These are phyloP conservation scores for Brasenia schreberi DNA, from an alignment of 164 flowering plant species.

Conservation along the genomic window DNA sequence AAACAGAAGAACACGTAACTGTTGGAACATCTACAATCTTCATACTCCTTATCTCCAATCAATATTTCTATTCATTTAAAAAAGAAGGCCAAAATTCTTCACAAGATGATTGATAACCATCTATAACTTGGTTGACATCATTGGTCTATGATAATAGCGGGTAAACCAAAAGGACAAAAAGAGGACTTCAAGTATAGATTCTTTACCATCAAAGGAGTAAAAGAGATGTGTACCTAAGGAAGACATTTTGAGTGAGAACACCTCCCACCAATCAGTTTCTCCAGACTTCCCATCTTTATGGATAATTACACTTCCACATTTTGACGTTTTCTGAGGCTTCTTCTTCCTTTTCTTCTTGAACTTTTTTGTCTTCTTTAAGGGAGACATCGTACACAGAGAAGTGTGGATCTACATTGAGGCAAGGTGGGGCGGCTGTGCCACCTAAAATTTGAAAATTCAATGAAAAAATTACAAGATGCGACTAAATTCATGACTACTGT, in stretches of 20 bases:
- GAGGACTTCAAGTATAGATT: background rate
- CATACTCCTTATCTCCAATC: background rate
- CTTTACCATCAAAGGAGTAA: too few relatives aligned
- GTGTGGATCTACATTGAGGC: too few relatives aligned
- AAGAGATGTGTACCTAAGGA: background rate
- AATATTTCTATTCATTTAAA: too few relatives aligned
- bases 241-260: slow-evolving; percentile 20
- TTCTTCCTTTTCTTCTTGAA: slow-evolving; percentile 14
- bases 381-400: slow-evolving; percentile 31
- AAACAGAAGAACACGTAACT: too few relatives aligned
- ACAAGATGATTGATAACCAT: background rate
- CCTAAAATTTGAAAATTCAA: too few relatives aligned
- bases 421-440: too few relatives aligned
- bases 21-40: too few relatives aligned
- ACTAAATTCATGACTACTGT: too few relatives aligned
- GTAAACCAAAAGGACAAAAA: background rate
- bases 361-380: slow-evolving; percentile 57
- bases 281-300: slow-evolving; percentile 31
- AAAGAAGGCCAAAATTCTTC: too few relatives aligned
- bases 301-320: slow-evolving; percentile 11
- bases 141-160: background rate
- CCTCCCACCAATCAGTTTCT: slow-evolving; percentile 81
- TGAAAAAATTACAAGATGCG: too few relatives aligned
- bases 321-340: slow-evolving; percentile 14
- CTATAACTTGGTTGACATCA: background rate